Evolutionary conservation across 805 yeast genomes (phyloP).

Genomic region (Millerozyma acaciae): DNA sequence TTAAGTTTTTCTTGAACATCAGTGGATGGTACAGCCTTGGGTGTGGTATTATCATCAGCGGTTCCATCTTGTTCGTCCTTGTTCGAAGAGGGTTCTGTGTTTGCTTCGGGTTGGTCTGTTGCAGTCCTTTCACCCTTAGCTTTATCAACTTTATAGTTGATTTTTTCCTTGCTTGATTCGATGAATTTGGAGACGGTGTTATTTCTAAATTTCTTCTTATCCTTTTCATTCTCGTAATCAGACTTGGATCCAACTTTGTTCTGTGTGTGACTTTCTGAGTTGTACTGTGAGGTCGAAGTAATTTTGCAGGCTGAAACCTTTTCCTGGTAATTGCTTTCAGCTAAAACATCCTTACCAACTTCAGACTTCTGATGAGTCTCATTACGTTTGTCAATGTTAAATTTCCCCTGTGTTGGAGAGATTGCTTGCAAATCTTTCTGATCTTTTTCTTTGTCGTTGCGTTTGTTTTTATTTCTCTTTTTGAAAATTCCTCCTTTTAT

Average conservation of each 20-base stretch:
- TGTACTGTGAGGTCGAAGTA: too few relatives aligned
- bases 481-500: constrained; percentile 8
- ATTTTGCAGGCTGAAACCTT: too few relatives aligned
- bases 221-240: background rate
- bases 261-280: too few relatives aligned
- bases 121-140: background rate
- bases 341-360: background rate
- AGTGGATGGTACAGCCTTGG: constrained; percentile 18
- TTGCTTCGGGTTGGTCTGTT: too few relatives aligned
- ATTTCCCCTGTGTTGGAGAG: background rate
- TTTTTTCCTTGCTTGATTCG: background rate
- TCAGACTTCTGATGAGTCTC: background rate
- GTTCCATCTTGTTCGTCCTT: background rate
- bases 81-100: too few relatives aligned
- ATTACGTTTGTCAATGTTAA: background rate
- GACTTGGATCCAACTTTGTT: too few relatives aligned
- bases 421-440: background rate
- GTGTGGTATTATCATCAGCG: background rate
- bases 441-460: constrained; percentile 3
- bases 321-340: too few relatives aligned
- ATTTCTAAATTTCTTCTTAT: constrained; percentile 2
- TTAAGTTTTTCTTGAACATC: constrained; percentile 43
- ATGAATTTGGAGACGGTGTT: background rate
- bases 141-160: background rate
- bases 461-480: constrained; percentile 4